These are phyloP conservation scores for Trichodelitschia bisporula DNA, from an alignment of 495 filamentous ascomycete species.

Conservation along the genomic window DNA sequence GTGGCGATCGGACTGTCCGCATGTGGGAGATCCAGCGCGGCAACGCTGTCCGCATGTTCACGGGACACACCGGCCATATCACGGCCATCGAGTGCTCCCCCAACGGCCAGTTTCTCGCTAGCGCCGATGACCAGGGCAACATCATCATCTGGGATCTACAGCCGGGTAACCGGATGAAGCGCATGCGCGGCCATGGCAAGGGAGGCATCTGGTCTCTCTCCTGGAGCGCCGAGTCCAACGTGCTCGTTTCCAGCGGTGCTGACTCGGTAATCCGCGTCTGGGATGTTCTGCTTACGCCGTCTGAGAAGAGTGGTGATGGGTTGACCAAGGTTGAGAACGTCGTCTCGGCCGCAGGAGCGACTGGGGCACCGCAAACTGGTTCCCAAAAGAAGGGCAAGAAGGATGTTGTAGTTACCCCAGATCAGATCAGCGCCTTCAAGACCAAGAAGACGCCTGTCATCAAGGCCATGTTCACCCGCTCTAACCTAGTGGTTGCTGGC, in stretches of 20 bases:
- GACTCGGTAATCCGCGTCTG: conserved; percentile 83
- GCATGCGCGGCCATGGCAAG: conserved; percentile 80
- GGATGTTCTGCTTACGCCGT: conserved; percentile 27
- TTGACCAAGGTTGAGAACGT: conserved; percentile 15
- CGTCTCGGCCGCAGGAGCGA: conserved; percentile 4
- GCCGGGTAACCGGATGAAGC: conserved; percentile 59
- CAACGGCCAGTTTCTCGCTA: conserved; percentile 67
- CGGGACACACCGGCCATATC: conserved; percentile 66
- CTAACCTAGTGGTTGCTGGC: conserved; percentile 75
- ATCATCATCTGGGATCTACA: conserved; percentile 88
- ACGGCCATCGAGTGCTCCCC: conserved; percentile 64
- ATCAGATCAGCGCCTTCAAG: conserved; percentile 79
- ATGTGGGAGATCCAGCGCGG: conserved; percentile 92
- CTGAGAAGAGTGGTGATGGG: conserved; percentile 8
- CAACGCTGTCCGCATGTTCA: conserved; percentile 70
- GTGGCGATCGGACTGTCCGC: conserved; percentile 68
- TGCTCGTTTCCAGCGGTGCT: conserved; percentile 72
- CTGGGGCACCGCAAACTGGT: conserved; percentile 9
- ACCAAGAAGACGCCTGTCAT: conserved; percentile 92
- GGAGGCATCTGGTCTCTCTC: conserved; percentile 81
- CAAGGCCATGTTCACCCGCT: conserved; percentile 77
- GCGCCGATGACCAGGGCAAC: conserved; percentile 57
- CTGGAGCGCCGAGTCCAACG: conserved; percentile 72
- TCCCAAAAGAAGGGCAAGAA: conserved; percentile 42
- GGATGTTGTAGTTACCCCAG: conserved; percentile 68